phyloP scores from a whole-genome alignment of 805 yeast species.

The Wickerhamiella allomyrinae region DNA sequence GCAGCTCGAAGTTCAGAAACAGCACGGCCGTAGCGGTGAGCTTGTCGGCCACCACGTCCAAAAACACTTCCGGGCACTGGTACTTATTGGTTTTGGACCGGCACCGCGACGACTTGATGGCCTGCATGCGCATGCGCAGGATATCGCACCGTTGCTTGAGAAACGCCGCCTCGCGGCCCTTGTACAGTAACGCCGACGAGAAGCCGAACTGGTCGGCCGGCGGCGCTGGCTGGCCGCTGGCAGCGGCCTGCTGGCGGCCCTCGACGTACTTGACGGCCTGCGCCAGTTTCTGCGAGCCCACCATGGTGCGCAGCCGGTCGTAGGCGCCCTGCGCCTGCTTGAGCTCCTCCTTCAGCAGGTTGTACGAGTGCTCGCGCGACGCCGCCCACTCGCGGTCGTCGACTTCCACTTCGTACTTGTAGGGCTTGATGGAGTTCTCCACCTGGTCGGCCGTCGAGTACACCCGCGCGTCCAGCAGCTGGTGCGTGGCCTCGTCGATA shows the following conservation, averaged over 20 bases:
- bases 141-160: constrained; percentile 58
- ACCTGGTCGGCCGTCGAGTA: constrained; percentile 96
- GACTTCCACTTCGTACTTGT: constrained; percentile 89
- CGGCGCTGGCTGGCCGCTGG: constrained; percentile 9
- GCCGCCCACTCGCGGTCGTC: constrained; percentile 88
- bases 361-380: constrained; percentile 65
- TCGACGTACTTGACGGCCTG: constrained; percentile 64
- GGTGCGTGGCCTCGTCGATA: constrained; percentile 70
- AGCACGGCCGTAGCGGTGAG: constrained; percentile 84
- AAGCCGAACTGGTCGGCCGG: constrained; percentile 45
- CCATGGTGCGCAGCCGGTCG: constrained; percentile 42
- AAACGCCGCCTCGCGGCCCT: constrained; percentile 77
- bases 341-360: constrained; percentile 67
- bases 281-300: constrained; percentile 72
- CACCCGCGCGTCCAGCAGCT: constrained; percentile 63
- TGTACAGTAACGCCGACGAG: constrained; percentile 54
- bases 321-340: constrained; percentile 62
- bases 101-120: constrained; percentile 65
- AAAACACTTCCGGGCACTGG: constrained; percentile 86
- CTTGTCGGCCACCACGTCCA: constrained; percentile 85
- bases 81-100: constrained; percentile 65
- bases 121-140: constrained; percentile 58
- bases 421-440: constrained; percentile 95
- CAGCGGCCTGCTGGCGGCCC: constrained; percentile 7
- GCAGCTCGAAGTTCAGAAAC: constrained; percentile 81